Percentiles rank a stretch among this genome's conserved stretches.
phyloP scores from a whole-genome alignment of 345 rosid genomes.

The Acer negundo region DNA sequence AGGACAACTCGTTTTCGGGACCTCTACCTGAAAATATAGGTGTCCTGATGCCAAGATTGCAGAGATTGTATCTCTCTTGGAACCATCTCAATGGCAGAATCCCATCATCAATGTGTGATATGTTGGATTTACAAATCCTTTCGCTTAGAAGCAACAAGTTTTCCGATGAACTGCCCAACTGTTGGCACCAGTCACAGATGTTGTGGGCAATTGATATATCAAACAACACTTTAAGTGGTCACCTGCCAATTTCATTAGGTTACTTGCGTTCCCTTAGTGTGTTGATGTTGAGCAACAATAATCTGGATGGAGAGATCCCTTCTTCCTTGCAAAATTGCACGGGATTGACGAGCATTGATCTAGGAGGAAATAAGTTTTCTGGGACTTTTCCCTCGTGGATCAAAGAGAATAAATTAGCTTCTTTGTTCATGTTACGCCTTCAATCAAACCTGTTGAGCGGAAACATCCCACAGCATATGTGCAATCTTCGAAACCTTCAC shows the following conservation, averaged over 20 bases:
- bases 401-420: constrained; percentile 24
- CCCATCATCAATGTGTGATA: constrained; percentile 43
- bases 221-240: constrained; percentile 47
- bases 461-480: constrained; percentile 33
- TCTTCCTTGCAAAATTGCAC: constrained; percentile 49
- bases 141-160: constrained; percentile 41
- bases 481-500: constrained; percentile 42
- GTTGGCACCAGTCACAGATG: constrained; percentile 43
- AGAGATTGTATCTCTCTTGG: constrained; percentile 35
- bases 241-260: constrained; percentile 46
- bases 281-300: constrained; percentile 47
- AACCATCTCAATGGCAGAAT: constrained; percentile 43
- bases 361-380: constrained; percentile 47
- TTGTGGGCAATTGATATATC: constrained; percentile 49
- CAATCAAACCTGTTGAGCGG: constrained; percentile 39
- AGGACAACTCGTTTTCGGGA: constrained; percentile 52
- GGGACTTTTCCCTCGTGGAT: constrained; percentile 50
- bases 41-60: constrained; percentile 46
- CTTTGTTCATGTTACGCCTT: constrained; percentile 45
- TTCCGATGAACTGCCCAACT: constrained; percentile 44
- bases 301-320: constrained; percentile 49
- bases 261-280: constrained; percentile 41
- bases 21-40: constrained; percentile 38
- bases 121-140: constrained; percentile 41
- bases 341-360: constrained; percentile 47